A percentile compares a stretch with the other conserved stretches of the same genome.
phyloP scores from a whole-genome alignment of 257 asterid species.

The Lycium barbarum region DNA sequence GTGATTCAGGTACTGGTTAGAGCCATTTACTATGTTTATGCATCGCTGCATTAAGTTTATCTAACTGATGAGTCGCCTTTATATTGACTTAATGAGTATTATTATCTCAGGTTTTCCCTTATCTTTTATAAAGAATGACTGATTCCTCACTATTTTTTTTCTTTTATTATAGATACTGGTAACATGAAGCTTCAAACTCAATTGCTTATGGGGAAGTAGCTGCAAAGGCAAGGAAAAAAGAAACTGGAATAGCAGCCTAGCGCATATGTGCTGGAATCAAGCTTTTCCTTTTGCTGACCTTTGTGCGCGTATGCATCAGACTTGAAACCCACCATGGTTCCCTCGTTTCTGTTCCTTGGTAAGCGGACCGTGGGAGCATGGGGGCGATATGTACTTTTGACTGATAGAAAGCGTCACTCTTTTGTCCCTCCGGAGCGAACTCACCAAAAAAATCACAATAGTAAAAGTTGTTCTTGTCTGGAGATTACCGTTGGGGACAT shows the following conservation, averaged over 20 bases:
- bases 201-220: background rate
- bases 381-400: too few relatives aligned
- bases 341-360: too few relatives aligned
- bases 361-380: too few relatives aligned
- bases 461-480: too few relatives aligned
- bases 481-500: too few relatives aligned
- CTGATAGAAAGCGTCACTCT: too few relatives aligned
- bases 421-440: too few relatives aligned
- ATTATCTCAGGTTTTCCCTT: background rate
- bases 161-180: background rate
- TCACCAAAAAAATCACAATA: too few relatives aligned
- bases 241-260: conserved; percentile 19
- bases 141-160: background rate
- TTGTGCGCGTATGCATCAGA: background rate
- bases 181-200: background rate
- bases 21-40: background rate
- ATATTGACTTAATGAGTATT: background rate
- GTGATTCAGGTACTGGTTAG: conserved; percentile 21
- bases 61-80: background rate
- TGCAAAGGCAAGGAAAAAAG: background rate
- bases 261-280: background rate
- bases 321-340: background rate
- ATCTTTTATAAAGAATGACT: background rate
- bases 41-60: conserved; percentile 19
- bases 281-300: background rate